Conservation (phyloP, 352 stramenopile genomes). For the Phytophthora fragariae region DNA sequence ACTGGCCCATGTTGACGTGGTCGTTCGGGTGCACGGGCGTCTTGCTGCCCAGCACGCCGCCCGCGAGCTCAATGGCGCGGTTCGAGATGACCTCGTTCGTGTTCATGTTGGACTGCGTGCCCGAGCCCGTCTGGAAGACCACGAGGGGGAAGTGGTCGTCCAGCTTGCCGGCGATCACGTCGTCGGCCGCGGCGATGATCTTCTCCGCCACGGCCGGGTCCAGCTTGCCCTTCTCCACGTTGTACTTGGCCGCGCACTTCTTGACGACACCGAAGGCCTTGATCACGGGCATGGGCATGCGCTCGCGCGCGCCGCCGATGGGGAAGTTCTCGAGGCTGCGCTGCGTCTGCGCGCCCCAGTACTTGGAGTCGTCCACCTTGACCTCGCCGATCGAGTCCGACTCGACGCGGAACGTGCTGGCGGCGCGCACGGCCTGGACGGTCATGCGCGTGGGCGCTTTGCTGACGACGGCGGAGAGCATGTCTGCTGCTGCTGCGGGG, state of each 20-base stretch:
- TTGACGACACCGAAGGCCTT: slow-evolving; percentile 95
- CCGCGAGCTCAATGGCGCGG: slow-evolving; percentile 65
- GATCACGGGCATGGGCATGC: slow-evolving; percentile 96
- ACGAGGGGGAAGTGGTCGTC: slow-evolving; percentile 96
- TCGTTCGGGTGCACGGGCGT: slow-evolving; percentile 95
- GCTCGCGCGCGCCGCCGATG: slow-evolving; percentile 89
- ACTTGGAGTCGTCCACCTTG: slow-evolving; percentile 82
- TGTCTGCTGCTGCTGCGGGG: slow-evolving; percentile 8
- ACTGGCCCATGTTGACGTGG: slow-evolving; percentile 98
- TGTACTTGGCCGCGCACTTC: slow-evolving; percentile 95
- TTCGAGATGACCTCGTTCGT: slow-evolving; percentile 83
- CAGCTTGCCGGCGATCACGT: slow-evolving; percentile 93
- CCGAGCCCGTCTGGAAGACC: slow-evolving; percentile 78
- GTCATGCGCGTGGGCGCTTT: slow-evolving; percentile 38
- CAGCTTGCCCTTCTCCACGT: slow-evolving; percentile 89
- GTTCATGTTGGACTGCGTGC: slow-evolving; percentile 85
- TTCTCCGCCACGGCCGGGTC: slow-evolving; percentile 78
- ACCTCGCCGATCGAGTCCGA: slow-evolving; percentile 86
- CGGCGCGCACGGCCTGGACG: slow-evolving; percentile 44
- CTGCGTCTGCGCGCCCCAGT: slow-evolving; percentile 96
- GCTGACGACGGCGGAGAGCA: slow-evolving; percentile 41
- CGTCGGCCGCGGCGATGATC: slow-evolving; percentile 92
- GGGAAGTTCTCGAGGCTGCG: slow-evolving; percentile 96
- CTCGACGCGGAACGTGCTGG: slow-evolving; percentile 64
- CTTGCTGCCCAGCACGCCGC: slow-evolving; percentile 64